A percentile compares a stretch with the other conserved stretches of the same genome.
phyloP scores from a whole-genome alignment of 1,284 basidiomycete species.

The Rhizopogon parksii region DNA sequence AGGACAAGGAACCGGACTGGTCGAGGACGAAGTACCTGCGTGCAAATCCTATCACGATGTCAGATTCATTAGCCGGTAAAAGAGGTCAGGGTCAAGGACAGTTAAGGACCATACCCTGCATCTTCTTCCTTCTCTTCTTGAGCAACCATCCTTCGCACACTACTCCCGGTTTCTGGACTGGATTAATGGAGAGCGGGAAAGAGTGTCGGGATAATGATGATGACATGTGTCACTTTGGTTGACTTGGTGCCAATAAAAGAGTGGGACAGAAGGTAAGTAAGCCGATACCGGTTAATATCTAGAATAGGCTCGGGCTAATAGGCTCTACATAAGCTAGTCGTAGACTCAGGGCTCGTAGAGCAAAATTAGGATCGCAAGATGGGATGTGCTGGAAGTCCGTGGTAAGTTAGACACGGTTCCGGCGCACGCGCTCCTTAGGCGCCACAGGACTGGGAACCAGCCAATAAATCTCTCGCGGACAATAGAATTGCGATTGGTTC shows the following conservation, averaged over 20 bases:
- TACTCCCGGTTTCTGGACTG: conserved; percentile 24
- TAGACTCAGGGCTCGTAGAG: not conserved
- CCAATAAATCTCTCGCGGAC: not conserved
- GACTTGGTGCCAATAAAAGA: not conserved
- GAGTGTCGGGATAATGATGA: conserved; percentile 1
- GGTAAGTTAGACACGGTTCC: conserved; percentile 5
- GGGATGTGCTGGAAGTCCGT: not conserved
- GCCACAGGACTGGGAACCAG: not conserved
- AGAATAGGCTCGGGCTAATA: not conserved
- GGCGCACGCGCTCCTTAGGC: not conserved
- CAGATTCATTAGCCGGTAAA: conserved; percentile 7
- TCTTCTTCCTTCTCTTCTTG: conserved; percentile 77
- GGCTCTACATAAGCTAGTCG: not conserved
- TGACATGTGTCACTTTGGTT: conserved; percentile 7
- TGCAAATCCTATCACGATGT: conserved; percentile 58
- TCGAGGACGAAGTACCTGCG: conserved; percentile 70
- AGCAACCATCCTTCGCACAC: conserved; percentile 69
- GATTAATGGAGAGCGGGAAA: conserved; percentile 14
- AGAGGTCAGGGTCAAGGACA: conserved; percentile 2
- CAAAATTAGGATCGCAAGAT: conserved; percentile 2
- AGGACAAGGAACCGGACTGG: conserved; percentile 63
- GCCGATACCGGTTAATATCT: not conserved
- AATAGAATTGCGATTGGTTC: not conserved
- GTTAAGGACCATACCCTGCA: conserved; percentile 54
- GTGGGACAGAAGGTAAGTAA: not conserved